Evolutionary conservation across 129 eudicot genomes (phyloP), one percentile per base, ranked within the genome.

Genomic region (Artemisia argyi): DNA sequence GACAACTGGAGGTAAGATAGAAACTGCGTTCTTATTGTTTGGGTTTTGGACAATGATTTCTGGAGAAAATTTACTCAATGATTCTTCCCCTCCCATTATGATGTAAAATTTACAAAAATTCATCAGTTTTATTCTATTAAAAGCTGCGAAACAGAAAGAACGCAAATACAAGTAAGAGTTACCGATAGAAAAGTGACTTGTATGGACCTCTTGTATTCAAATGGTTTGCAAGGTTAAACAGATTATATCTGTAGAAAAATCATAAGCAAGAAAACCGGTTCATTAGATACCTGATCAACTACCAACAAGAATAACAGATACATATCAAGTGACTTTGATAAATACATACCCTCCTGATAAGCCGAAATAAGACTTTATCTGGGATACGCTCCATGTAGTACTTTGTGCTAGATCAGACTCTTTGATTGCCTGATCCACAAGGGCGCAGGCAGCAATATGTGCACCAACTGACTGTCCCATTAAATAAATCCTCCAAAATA

Each of bases 381-480:
- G 96, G 46, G 98, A 87, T 64, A 90, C 86, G 42, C 97, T 90
- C 97, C 98, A 94, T 75, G 98, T 82, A 58, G 82, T 77, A 59
- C 78, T 83, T 64, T 85, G 88, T 65, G 89, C 84, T 63, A 73
- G 85, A 69, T 77, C 87, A 6, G 86, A 83, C 80, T 90, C 98
- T 75, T 79, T 90, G 62, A 90, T 86, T 61, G 98, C 96, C 84
- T 94, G 97, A 66, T 94, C 96, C 52, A 94, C 42, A 7, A 94
- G 96, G 61, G 91, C 85, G 71, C 98, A 94, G 11, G 98, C 96
- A 84, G 93, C 90, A 83, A 94, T 94, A 68, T 94, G 98, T 12
- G 98, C 98, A 65, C 98, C 98, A 73, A 97, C 98, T 39, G 97
- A 94, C 76, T 94, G 98, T 15, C 98, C 98, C 98, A 94, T 94